Evolutionary conservation across 208 protist genomes (phyloP).

Genomic region (Herpetomonas samuelpessoai): DNA sequence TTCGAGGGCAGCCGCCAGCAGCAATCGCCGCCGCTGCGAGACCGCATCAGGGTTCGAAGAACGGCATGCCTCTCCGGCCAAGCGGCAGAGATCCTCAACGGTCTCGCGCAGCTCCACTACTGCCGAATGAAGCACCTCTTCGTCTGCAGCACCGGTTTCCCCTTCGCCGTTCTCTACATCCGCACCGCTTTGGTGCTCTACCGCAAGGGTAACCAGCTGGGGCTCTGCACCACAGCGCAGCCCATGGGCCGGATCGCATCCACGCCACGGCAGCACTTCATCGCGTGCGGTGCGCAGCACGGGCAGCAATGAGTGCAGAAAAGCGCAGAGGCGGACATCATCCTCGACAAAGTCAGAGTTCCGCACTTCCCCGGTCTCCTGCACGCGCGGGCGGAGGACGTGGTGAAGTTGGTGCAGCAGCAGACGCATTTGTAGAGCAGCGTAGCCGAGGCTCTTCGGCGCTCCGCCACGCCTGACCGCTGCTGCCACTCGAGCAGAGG

Average conservation of each 20-base stretch:
- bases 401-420: background rate
- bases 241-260: conserved; percentile 39
- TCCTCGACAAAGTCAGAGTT: no score
- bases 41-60: no score
- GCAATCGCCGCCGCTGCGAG: no score
- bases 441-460: background rate
- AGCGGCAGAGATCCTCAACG: conserved; percentile 20
- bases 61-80: conserved; percentile 7
- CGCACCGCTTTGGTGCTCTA: background rate
- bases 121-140: conserved; percentile 39
- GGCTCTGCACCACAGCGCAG: conserved; percentile 37
- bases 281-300: conserved; percentile 15
- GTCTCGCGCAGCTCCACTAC: conserved; percentile 19
- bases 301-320: background rate
- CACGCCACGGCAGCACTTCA: conserved; percentile 53
- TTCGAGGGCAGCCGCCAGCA: conserved; percentile 44
- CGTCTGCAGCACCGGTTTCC: conserved; percentile 9
- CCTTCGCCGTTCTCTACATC: no score
- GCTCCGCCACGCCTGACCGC: no score
- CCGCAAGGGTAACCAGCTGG: conserved; percentile 26
- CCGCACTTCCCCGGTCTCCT: background rate
- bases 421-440: background rate
- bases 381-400: no score
- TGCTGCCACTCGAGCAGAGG: no score
- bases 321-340: background rate